Base-by-base conservation (phyloP, 805 yeast genomes). In the Cyberlindnera maclurae region DNA sequence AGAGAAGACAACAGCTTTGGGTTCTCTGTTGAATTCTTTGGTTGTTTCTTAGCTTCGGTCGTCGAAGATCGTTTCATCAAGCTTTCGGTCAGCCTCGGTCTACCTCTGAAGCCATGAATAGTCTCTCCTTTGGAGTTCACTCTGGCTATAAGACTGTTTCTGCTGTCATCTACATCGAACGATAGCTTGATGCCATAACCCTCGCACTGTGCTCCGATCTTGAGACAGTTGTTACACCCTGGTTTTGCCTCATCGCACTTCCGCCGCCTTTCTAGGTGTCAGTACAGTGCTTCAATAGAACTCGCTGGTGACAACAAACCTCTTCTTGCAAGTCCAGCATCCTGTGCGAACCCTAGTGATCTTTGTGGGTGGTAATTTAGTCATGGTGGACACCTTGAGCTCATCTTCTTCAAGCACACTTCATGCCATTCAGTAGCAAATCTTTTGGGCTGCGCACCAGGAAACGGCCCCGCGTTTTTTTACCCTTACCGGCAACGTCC, bases 241-340 rank as follows among this genome's bases (percentile, higher is more conserved):
- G 81, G 81, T 43, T 69, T 72, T 2, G 63, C 62, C 47, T 75
- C 81, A 48, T 74, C 80, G 50, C 81, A 75, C 45, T 75, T 75
- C 38, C 77, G 55, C 42, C 76, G 67, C 39, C 79, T 68, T 2
- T 16, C 37, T 42, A 40, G 38, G 43, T 37, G 10, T 15, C 13
- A 11, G 15, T 11, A 18, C 12, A 10, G 16, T 10, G 15, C n/a
- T n/a, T 15, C 10, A 3, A 4, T 13, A 12, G 13, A 4, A 6
- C 12, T 7, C 15, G 37, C 7, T 10, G 27, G 22, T 9, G 26
- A 2, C 22, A 12, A 52, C 71, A 26, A 46, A 67, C 71, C 74
- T 59, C 42, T 57, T 63, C 46, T 74, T 73, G 51, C 81, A 75
- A 1, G 77, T 74, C 69, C 77, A 70, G 44, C 81, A 75, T 0